phyloP scores from a whole-genome alignment of 2,329 filamentous ascomycete species.

The Cladorrhinum sp. region DNA sequence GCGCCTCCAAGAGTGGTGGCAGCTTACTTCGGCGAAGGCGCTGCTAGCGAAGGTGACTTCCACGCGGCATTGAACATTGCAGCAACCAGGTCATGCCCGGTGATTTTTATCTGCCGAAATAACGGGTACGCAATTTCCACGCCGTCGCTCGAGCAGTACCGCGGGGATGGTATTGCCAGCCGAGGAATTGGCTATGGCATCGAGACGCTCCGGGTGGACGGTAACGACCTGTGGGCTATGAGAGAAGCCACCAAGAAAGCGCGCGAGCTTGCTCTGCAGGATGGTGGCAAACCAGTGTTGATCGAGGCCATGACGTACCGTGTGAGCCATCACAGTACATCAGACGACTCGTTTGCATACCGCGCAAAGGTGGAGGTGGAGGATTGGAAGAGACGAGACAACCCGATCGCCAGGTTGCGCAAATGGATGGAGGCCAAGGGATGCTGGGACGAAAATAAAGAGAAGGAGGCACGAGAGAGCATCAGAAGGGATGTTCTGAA shows the following conservation, averaged over 20 bases:
- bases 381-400: slow-evolving; percentile 65
- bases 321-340: slow-evolving; percentile 93
- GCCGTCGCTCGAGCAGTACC: slow-evolving; percentile 76
- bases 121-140: slow-evolving; percentile 82
- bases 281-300: slow-evolving; percentile 78
- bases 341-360: slow-evolving; percentile 95
- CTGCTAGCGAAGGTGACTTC: slow-evolving; percentile 78
- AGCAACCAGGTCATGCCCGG: slow-evolving; percentile 70
- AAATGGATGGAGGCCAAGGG: slow-evolving; percentile 78
- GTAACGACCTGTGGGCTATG: slow-evolving; percentile 78
- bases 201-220: slow-evolving; percentile 76
- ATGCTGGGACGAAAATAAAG: slow-evolving; percentile 80
- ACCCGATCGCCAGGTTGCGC: slow-evolving; percentile 37
- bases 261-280: slow-evolving; percentile 70
- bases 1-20: slow-evolving; percentile 60
- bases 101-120: slow-evolving; percentile 78
- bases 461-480: slow-evolving; percentile 50
- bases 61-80: slow-evolving; percentile 80
- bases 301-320: slow-evolving; percentile 98
- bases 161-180: slow-evolving; percentile 76
- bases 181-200: slow-evolving; percentile 79
- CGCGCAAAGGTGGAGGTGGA: slow-evolving; percentile 88
- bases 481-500: slow-evolving; percentile 62
- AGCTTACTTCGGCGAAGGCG: slow-evolving; percentile 80
- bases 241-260: slow-evolving; percentile 68